Conservation (phyloP, 2,329 filamentous ascomycete genomes). For the Parasarocladium wereldwijsianum region DNA sequence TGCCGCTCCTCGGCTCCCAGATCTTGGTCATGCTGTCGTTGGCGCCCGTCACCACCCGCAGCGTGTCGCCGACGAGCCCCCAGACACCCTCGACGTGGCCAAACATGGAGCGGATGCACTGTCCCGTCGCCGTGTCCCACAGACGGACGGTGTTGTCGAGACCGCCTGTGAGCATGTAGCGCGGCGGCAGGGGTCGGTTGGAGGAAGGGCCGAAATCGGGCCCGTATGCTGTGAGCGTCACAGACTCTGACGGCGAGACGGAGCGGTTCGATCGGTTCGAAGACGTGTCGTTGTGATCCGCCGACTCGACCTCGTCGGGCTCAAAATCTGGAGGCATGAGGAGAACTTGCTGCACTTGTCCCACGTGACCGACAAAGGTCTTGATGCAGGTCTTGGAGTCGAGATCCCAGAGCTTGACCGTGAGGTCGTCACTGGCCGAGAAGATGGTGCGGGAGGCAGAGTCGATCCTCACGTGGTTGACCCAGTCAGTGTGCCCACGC, state of each 20-base stretch:
- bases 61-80: slow-evolving; percentile 77
- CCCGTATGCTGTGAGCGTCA: slow-evolving; percentile 42
- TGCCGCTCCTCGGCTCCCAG: slow-evolving; percentile 86
- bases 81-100: slow-evolving; percentile 94
- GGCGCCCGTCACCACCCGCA: slow-evolving; percentile 76
- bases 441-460: slow-evolving; percentile 69
- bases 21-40: slow-evolving; percentile 89
- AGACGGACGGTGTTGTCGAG: slow-evolving; percentile 84
- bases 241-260: slow-evolving; percentile 22
- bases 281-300: slow-evolving; percentile 36
- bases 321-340: slow-evolving; percentile 79
- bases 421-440: slow-evolving; percentile 87
- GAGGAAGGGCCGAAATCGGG: slow-evolving; percentile 45
- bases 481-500: slow-evolving; percentile 82
- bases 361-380: slow-evolving; percentile 77
- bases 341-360: slow-evolving; percentile 85
- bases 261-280: slow-evolving; percentile 35
- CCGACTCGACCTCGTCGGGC: slow-evolving; percentile 50
- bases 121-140: slow-evolving; percentile 75
- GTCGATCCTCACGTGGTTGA: slow-evolving; percentile 90
- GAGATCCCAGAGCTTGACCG: slow-evolving; percentile 83
- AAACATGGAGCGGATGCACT: slow-evolving; percentile 84
- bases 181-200: slow-evolving; percentile 58
- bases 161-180: slow-evolving; percentile 86
- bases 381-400: slow-evolving; percentile 67